Evolutionary conservation across 1,139 yeast species (phyloP).

Genomic region (Suhomyces chickasaworum): DNA sequence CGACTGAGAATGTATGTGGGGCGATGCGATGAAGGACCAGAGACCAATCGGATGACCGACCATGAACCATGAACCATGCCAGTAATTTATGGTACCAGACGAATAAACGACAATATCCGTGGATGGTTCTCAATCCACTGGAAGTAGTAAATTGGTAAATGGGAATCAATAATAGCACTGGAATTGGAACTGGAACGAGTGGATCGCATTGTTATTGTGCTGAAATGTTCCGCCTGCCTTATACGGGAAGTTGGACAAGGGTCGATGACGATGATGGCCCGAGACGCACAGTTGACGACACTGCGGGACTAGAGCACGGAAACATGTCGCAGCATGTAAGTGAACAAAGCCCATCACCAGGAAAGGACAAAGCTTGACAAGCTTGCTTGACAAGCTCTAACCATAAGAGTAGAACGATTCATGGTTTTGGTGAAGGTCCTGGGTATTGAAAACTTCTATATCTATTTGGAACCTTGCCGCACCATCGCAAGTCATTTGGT

Average conservation of each 20-base stretch:
- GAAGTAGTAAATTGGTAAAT: too few species aligned
- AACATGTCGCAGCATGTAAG: slow-evolving; percentile 1
- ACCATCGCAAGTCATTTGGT: background rate
- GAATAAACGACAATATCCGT: background rate
- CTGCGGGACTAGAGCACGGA: background rate
- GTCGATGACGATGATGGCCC: background rate
- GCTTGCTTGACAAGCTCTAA: too few species aligned
- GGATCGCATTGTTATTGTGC: background rate
- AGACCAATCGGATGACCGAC: background rate
- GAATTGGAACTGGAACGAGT: background rate
- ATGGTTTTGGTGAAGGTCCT: background rate
- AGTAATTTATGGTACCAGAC: too few species aligned
- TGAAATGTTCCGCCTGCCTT: background rate
- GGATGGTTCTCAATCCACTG: background rate
- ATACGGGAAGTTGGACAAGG: background rate
- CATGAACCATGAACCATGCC: too few species aligned
- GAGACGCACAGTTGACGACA: background rate
- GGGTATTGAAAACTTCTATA: too few species aligned
- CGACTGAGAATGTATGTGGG: background rate
- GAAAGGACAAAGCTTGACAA: too few species aligned
- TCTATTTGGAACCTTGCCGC: background rate
- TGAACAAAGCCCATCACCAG: background rate
- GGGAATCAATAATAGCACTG: background rate
- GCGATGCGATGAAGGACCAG: background rate
- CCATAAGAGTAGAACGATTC: too few species aligned